Conservation (phyloP, 2,329 filamentous ascomycete species). For the Arthrobotrys sinensis region DNA sequence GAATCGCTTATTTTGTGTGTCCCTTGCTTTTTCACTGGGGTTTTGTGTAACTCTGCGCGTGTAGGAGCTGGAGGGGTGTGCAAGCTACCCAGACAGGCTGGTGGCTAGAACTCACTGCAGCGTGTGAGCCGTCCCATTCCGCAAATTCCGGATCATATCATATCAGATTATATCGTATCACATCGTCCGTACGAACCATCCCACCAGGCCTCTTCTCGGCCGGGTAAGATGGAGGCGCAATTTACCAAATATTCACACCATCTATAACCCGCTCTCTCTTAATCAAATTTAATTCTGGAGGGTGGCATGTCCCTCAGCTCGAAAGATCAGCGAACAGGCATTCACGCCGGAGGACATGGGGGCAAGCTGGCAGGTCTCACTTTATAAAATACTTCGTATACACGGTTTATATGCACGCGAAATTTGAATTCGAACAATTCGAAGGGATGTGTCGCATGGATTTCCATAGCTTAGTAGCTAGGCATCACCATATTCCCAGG, state of each 20-base stretch:
- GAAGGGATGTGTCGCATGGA: constrained; percentile 25
- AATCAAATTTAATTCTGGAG: constrained; percentile 26
- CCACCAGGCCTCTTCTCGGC: constrained; percentile 15
- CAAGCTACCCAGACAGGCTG: constrained; percentile 1
- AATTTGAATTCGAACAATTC: constrained; percentile 6
- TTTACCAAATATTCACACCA: constrained; percentile 27
- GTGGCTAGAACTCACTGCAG: not conserved
- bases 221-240: constrained; percentile 24
- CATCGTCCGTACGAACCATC: constrained; percentile 18
- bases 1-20: constrained; percentile 29
- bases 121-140: constrained; percentile 24
- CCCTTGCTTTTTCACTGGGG: constrained; percentile 22
- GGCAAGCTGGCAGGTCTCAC: not conserved
- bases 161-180: constrained; percentile 24
- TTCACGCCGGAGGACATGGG: constrained; percentile 20
- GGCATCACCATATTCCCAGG: constrained; percentile 18
- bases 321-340: constrained; percentile 15
- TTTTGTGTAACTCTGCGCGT: constrained; percentile 32
- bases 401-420: constrained; percentile 12
- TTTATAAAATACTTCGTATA: not conserved
- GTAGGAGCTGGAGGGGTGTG: constrained; percentile 2
- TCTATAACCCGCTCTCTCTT: not conserved
- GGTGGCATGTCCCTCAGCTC: not conserved
- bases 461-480: constrained; percentile 4
- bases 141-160: constrained; percentile 29